Percentiles rank a stretch among this genome's conserved stretches.
Conservation (phyloP, 345 rosid species). For the Ceriops tagal region DNA sequence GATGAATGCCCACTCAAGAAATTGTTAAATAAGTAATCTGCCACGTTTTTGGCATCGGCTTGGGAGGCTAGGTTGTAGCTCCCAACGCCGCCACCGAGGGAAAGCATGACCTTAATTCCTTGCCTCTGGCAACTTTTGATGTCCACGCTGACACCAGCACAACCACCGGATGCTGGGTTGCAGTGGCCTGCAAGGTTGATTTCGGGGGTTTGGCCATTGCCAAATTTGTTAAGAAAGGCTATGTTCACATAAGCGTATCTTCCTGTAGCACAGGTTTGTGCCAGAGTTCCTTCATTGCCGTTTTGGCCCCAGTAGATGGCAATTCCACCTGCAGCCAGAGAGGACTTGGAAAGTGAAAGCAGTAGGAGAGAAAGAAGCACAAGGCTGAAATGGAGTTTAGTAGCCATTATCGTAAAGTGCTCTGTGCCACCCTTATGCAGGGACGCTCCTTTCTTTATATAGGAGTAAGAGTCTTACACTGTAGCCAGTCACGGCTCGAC, state of each 20-base stretch:
- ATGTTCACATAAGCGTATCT: slow-evolving; percentile 23
- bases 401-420: slow-evolving; percentile 16
- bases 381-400: slow-evolving; percentile 2
- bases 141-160: slow-evolving; percentile 11
- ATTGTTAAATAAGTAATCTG: slow-evolving; percentile 25
- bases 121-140: slow-evolving; percentile 24
- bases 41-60: slow-evolving; percentile 23
- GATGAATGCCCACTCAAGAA: slow-evolving; percentile 29
- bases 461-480: too few relatives aligned
- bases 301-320: slow-evolving; percentile 39
- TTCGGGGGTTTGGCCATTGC: slow-evolving; percentile 23
- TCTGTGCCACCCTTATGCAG: too few relatives aligned
- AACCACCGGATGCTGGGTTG: slow-evolving; percentile 20
- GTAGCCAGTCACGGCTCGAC: too few relatives aligned
- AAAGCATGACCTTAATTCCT: slow-evolving; percentile 32
- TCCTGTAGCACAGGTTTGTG: slow-evolving; percentile 26
- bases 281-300: slow-evolving; percentile 33
- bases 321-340: slow-evolving; percentile 23
- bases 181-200: slow-evolving; percentile 36
- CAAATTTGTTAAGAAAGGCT: slow-evolving; percentile 36
- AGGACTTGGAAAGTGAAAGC: slow-evolving; percentile 1
- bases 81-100: slow-evolving; percentile 31
- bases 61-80: slow-evolving; percentile 23
- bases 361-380: slow-evolving; percentile 11
- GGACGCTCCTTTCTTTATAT: too few relatives aligned